Evolutionary conservation across 2,329 filamentous ascomycete genomes (phyloP).

Genomic region (Triangularia setosa): DNA sequence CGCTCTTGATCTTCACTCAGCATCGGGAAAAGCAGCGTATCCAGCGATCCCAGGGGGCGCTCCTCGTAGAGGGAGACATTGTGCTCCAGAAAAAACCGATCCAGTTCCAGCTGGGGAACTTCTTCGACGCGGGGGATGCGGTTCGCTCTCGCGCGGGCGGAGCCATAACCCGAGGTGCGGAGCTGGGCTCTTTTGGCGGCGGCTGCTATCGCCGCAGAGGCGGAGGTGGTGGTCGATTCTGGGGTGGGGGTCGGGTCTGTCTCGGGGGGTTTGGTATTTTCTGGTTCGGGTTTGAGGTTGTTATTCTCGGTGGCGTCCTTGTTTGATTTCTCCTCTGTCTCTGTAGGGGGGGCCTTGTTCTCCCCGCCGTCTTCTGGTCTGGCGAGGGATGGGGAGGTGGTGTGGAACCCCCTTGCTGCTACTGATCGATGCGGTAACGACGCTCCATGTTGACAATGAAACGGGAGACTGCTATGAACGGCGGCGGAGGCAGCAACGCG

Average conservation of each 20-base stretch:
- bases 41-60: conserved; percentile 14
- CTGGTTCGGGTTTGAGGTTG: background rate
- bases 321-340: conserved; percentile 12
- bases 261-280: background rate
- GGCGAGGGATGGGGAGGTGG: conserved; percentile 9
- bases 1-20: conserved; percentile 11
- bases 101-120: conserved; percentile 13
- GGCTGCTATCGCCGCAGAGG: background rate
- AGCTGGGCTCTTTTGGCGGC: conserved; percentile 20
- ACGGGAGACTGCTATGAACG: background rate
- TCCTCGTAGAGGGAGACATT: conserved; percentile 24
- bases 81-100: conserved; percentile 19
- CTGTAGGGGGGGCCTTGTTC: background rate
- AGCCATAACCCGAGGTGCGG: conserved; percentile 20
- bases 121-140: conserved; percentile 22
- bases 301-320: no score
- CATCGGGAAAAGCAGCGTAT: conserved; percentile 14
- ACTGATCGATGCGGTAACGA: conserved; percentile 4
- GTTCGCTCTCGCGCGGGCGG: conserved; percentile 21
- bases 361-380: conserved; percentile 9
- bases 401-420: conserved; percentile 14
- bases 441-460: background rate
- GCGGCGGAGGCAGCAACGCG: conserved; percentile 11
- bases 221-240: conserved; percentile 4
- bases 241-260: conserved; percentile 4